phyloP scores from a whole-genome alignment of 2,329 filamentous ascomycete genomes.

The Alternaria triticina region DNA sequence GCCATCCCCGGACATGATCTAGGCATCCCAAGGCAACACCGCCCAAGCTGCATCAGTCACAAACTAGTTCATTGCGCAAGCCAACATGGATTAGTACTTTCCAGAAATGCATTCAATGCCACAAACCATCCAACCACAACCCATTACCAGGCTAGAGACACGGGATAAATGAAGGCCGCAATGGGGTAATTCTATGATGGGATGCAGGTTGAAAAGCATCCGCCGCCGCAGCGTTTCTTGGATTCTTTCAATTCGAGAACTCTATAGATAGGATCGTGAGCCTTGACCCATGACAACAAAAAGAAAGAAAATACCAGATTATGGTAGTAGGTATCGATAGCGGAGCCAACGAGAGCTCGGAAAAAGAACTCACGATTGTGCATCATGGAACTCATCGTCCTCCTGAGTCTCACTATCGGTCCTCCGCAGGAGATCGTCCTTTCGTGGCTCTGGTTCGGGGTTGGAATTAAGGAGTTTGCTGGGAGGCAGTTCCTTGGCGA shows the following conservation, averaged over 20 bases:
- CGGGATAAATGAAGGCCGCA: neutral
- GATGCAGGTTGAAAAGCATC: conserved; percentile 27
- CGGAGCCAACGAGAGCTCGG: neutral
- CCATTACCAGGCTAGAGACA: neutral
- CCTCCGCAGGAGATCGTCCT: conserved; percentile 32
- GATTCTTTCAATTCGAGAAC: conserved; percentile 4
- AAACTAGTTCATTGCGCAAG: neutral
- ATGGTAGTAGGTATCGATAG: neutral
- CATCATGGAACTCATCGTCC: conserved; percentile 57
- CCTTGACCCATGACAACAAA: neutral
- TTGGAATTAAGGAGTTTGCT: conserved; percentile 38
- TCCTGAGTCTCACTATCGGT: conserved; percentile 53
- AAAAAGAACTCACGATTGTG: conserved; percentile 43
- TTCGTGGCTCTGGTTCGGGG: conserved; percentile 22
- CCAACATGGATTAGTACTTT: neutral
- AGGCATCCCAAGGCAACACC: conserved; percentile 1
- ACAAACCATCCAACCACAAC: neutral
- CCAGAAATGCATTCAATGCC: neutral
- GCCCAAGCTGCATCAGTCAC: neutral
- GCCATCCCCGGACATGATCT: neutral
- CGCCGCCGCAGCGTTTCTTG: conserved; percentile 1
- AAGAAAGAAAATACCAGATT: neutral
- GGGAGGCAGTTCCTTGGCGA: conserved; percentile 29
- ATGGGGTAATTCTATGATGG: neutral
- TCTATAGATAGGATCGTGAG: conserved; percentile 12